These are phyloP conservation scores for Aureobasidium sp. DNA, from an alignment of 2,329 filamentous ascomycete genomes.

Conservation along the genomic window DNA sequence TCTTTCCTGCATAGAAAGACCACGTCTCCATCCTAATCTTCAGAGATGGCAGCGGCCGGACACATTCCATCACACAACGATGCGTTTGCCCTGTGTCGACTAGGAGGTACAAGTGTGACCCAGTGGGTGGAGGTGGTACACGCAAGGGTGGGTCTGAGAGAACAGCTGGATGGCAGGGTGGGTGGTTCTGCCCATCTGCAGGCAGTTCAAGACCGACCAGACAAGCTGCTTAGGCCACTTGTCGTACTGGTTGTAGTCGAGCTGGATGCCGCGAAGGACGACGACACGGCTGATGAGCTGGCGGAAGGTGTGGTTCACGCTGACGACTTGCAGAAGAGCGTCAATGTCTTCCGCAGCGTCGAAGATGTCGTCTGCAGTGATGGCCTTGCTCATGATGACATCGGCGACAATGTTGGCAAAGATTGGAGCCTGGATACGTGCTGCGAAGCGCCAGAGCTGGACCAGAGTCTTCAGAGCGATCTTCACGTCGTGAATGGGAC, in stretches of 20 bases:
- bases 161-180: not conserved
- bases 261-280: not conserved
- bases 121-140: not conserved
- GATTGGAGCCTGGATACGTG: slow-evolving; percentile 1
- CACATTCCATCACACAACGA: not conserved
- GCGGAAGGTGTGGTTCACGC: not conserved
- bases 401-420: not conserved
- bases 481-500: not conserved
- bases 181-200: not conserved
- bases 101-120: not conserved
- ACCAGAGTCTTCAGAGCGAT: not conserved
- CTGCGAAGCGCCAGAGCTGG: slow-evolving; percentile 6
- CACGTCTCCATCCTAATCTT: not conserved
- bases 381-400: not conserved
- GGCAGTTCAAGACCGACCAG: not conserved
- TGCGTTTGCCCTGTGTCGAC: not conserved
- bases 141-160: not conserved
- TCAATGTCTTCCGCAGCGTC: slow-evolving; percentile 1
- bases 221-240: not conserved
- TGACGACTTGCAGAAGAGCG: not conserved
- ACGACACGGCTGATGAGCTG: not conserved
- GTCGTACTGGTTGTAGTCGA: not conserved
- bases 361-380: not conserved
- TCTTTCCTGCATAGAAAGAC: not conserved
- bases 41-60: not conserved